A percentile compares a stretch with the other conserved stretches of the same genome.
Evolutionary conservation across 75 land plant species (phyloP).

Genomic region (Sequoia sempervirens): DNA sequence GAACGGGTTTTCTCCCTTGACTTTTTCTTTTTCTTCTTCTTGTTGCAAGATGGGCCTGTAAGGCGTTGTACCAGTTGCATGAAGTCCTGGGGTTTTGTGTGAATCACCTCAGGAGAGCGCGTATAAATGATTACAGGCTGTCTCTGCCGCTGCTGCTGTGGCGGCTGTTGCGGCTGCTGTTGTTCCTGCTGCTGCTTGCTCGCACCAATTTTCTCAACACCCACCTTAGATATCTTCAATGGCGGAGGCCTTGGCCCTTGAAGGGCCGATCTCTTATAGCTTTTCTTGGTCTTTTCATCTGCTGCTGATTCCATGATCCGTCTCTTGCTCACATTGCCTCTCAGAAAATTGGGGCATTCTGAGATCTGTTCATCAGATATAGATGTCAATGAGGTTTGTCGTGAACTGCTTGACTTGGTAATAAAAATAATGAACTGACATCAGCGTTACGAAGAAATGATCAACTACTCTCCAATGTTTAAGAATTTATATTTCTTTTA

Average conservation of each 20-base stretch:
- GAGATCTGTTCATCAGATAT: too few relatives aligned
- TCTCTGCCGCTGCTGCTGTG: conserved; percentile 6
- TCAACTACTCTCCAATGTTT: background rate
- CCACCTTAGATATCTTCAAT: conserved; percentile 18
- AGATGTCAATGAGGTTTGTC: background rate
- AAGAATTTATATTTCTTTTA: too few relatives aligned
- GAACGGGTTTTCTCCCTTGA: background rate
- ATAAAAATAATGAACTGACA: background rate
- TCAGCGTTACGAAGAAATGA: background rate
- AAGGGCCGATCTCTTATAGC: background rate
- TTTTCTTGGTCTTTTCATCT: background rate
- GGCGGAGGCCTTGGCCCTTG: conserved; percentile 15
- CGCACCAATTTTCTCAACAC: conserved; percentile 1
- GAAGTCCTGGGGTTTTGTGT: conserved; percentile 37
- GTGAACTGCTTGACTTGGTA: background rate
- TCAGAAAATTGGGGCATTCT: background rate
- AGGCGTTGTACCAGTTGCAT: conserved; percentile 36
- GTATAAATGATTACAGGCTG: conserved; percentile 47
- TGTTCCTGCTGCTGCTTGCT: conserved; percentile 1
- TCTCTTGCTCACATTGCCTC: background rate
- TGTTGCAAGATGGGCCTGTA: conserved; percentile 20
- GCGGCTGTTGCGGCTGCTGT: conserved; percentile 6
- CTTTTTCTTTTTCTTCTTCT: background rate
- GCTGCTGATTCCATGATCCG: background rate
- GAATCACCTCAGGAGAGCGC: conserved; percentile 41